Base-by-base conservation (phyloP, 2,329 filamentous ascomycete species). In the Penicillium griseofulvum region DNA sequence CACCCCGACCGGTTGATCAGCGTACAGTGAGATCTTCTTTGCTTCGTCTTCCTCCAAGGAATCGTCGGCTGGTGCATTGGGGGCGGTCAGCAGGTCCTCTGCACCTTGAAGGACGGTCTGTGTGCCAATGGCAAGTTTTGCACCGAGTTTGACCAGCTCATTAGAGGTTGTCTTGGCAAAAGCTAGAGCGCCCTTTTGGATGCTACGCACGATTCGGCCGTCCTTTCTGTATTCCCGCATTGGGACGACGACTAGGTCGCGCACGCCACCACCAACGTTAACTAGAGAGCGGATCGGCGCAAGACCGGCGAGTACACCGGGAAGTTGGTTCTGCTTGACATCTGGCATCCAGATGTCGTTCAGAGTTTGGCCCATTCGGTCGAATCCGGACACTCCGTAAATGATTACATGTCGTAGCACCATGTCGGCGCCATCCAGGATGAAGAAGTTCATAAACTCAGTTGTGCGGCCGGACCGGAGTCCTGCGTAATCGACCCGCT, bases 401-500 rank as follows among this genome's bases (percentile, higher is more conserved):
- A 97, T 85, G 63, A 99, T 97, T 26, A 90, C 89, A 70, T 93
- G 92, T 12, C 89, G 85, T 50, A 99, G 82, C 7, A 88, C 84
- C 81, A 99, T 89, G 57, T 93, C 87, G 2, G 94, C 87, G 61
- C 90, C 87, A 64, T 99, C 94, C 1, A 99, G 83, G 14, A 93
- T 89, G 61, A 99, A 83, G 70, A 99, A 97, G 72, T 99, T 99
- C 92, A 97, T 97, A 68, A 99, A 96, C 71, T 99, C 94, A 0
- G 91, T 96, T 0, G 94, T 97, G 62, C 90, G 91, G 1, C 94
- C 94, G 1, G 94, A 97, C 26, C 92, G 87, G 4, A 99, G 82
- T 4, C 92, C 92, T 0, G 87, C 90, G 65, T 99, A 99, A 72
- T 99, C 93, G 17, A 99, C 90, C n/a, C 91, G 86, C 74, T 99